Percentiles rank a stretch among this genome's conserved stretches.
Evolutionary conservation across 164 flowering plant species (phyloP).

Genomic region (Protea cynaroides): DNA sequence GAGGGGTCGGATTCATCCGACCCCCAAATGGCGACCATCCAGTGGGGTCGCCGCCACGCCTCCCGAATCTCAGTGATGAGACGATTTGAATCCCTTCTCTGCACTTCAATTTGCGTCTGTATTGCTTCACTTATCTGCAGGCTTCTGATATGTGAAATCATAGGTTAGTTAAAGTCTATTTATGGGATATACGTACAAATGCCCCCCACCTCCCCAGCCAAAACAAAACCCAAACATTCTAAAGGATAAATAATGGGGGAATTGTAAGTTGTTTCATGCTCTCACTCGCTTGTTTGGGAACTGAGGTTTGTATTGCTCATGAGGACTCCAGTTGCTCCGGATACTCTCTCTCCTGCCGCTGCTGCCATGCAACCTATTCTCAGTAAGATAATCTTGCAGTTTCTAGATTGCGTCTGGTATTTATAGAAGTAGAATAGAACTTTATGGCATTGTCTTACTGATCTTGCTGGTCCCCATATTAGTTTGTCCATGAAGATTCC

Average conservation of each 20-base stretch:
- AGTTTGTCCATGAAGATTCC: slow-evolving; percentile 57
- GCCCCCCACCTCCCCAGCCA: too few species aligned
- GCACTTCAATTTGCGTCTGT: slow-evolving; percentile 95
- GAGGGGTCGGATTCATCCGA: too few species aligned
- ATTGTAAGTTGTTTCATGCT: not conserved
- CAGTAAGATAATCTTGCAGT: not conserved
- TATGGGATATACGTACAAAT: not conserved
- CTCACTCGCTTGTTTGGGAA: slow-evolving; percentile 8
- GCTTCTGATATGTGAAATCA: slow-evolving; percentile 34
- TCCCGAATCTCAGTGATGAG: too few species aligned
- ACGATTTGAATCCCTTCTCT: too few species aligned
- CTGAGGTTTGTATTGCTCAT: slow-evolving; percentile 37
- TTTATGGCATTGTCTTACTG: slow-evolving; percentile 34
- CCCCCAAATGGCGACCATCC: too few species aligned
- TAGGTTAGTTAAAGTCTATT: slow-evolving; percentile 12
- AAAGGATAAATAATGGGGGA: not conserved
- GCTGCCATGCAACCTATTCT: slow-evolving; percentile 27
- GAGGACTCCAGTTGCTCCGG: slow-evolving; percentile 44
- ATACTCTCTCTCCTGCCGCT: slow-evolving; percentile 37
- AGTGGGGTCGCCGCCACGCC: too few species aligned
- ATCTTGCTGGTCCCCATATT: slow-evolving; percentile 30
- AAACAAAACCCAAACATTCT: too few species aligned
- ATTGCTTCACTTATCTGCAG: slow-evolving; percentile 73
- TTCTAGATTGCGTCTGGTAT: not conserved
- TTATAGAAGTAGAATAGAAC: not conserved